These are phyloP conservation scores for Potentilla sterilis DNA, from an alignment of 306 rosid species.

Conservation along the genomic window DNA sequence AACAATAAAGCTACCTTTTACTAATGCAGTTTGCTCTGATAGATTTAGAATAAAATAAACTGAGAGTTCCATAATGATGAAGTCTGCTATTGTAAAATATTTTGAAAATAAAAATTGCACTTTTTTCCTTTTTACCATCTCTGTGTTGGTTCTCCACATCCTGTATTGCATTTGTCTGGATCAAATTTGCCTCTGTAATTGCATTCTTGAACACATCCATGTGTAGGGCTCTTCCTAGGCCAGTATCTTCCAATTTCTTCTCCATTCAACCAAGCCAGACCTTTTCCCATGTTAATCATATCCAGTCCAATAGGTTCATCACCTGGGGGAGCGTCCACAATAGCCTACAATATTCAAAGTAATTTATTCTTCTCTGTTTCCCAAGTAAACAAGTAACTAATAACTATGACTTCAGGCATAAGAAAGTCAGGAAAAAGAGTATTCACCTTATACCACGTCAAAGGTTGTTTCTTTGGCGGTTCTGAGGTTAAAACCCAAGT, in stretches of 20 bases:
- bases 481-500: constrained; percentile 63
- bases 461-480: constrained; percentile 68
- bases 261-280: constrained; percentile 95
- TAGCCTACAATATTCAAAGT: constrained; percentile 41
- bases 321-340: constrained; percentile 72
- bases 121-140: constrained; percentile 53
- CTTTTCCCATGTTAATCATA: constrained; percentile 94
- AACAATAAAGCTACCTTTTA: neutral
- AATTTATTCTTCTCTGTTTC: constrained; percentile 6
- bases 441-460: constrained; percentile 92
- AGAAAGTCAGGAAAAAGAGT: neutral
- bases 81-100: neutral
- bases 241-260: constrained; percentile 98
- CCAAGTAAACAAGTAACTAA: constrained; percentile 17
- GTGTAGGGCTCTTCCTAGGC: constrained; percentile 61
- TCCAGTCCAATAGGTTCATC: constrained; percentile 86
- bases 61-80: neutral
- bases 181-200: constrained; percentile 81
- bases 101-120: neutral
- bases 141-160: constrained; percentile 91
- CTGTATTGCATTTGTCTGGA: constrained; percentile 84
- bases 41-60: neutral
- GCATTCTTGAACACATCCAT: constrained; percentile 69
- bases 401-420: constrained; percentile 12
- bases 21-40: neutral